Evolutionary conservation across 345 rosid genomes (phyloP).

Genomic region (Populus ilicifolia): DNA sequence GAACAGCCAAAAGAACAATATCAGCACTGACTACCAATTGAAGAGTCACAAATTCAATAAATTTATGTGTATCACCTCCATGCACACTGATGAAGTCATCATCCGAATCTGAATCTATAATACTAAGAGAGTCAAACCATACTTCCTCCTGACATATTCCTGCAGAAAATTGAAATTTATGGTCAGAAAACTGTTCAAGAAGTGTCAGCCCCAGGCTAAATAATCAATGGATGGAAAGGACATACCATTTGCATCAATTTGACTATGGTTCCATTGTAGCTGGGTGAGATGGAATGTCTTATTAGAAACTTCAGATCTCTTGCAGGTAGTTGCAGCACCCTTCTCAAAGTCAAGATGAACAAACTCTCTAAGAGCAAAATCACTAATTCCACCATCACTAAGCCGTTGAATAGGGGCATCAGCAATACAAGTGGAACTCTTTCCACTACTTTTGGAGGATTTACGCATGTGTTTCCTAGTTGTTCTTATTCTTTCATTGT

Average conservation of each 20-base stretch:
- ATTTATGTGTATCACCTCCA: slow-evolving; percentile 34
- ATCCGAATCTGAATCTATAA: slow-evolving; percentile 75
- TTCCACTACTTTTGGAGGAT: slow-evolving; percentile 39
- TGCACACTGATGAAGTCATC: slow-evolving; percentile 58
- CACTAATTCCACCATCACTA: slow-evolving; percentile 46
- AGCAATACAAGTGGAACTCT: slow-evolving; percentile 36
- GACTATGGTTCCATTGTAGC: slow-evolving; percentile 74
- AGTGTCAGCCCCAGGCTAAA: background rate
- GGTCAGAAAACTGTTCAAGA: background rate
- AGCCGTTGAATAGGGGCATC: slow-evolving; percentile 40
- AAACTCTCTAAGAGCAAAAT: slow-evolving; percentile 46
- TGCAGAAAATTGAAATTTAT: slow-evolving; percentile 16
- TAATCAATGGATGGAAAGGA: background rate
- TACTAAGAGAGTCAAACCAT: slow-evolving; percentile 73
- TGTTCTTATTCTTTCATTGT: slow-evolving; percentile 18
- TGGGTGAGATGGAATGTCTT: slow-evolving; percentile 59
- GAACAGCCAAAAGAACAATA: background rate
- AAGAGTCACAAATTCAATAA: background rate
- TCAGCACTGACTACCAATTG: background rate
- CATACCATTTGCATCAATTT: slow-evolving; percentile 55
- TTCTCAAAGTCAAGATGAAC: slow-evolving; percentile 57
- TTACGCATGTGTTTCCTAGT: slow-evolving; percentile 25
- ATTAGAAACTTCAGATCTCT: slow-evolving; percentile 55
- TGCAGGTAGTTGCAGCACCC: slow-evolving; percentile 47
- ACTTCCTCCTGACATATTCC: slow-evolving; percentile 72